These are phyloP conservation scores for Mycosphaerella arachidis DNA, from an alignment of 2,329 filamentous ascomycete species.

Conservation along the genomic window DNA sequence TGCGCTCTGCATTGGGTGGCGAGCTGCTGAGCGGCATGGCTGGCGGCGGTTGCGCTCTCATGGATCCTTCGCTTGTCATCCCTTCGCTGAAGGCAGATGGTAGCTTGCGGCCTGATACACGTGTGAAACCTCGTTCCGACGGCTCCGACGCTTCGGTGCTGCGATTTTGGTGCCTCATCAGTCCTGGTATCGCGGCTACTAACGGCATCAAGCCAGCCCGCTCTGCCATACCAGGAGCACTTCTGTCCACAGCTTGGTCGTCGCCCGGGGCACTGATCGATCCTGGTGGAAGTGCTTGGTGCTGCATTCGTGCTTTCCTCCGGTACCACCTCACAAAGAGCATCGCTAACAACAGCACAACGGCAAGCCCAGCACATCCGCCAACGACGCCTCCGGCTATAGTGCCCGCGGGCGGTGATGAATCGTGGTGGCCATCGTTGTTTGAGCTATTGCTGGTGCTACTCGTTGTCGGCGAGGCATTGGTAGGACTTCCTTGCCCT, in stretches of 20 bases:
- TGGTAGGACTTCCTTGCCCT: slow-evolving; percentile 7
- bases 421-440: slow-evolving; percentile 3
- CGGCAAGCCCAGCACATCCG: slow-evolving; percentile 54
- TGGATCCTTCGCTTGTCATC: slow-evolving; percentile 36
- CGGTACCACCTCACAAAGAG: slow-evolving; percentile 52
- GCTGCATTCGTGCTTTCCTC: slow-evolving; percentile 23
- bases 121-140: slow-evolving; percentile 42
- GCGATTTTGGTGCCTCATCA: slow-evolving; percentile 35
- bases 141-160: slow-evolving; percentile 19
- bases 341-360: slow-evolving; percentile 49
- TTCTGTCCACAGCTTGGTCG: slow-evolving; percentile 6
- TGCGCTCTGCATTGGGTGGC: slow-evolving; percentile 11
- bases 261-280: slow-evolving; percentile 14
- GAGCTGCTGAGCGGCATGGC: slow-evolving; percentile 18
- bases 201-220: slow-evolving; percentile 37
- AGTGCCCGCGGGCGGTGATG: slow-evolving; percentile 44
- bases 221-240: slow-evolving; percentile 39
- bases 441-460: slow-evolving; percentile 4
- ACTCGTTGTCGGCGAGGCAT: slow-evolving; percentile 9
- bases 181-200: slow-evolving; percentile 34
- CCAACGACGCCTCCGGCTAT: slow-evolving; percentile 62
- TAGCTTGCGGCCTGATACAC: slow-evolving; percentile 46
- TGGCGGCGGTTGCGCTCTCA: slow-evolving; percentile 11
- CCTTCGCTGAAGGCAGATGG: slow-evolving; percentile 47
- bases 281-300: slow-evolving; percentile 26